Evolutionary conservation across 768 basidiomycete genomes (phyloP).

Genomic region (Mycena maculata): DNA sequence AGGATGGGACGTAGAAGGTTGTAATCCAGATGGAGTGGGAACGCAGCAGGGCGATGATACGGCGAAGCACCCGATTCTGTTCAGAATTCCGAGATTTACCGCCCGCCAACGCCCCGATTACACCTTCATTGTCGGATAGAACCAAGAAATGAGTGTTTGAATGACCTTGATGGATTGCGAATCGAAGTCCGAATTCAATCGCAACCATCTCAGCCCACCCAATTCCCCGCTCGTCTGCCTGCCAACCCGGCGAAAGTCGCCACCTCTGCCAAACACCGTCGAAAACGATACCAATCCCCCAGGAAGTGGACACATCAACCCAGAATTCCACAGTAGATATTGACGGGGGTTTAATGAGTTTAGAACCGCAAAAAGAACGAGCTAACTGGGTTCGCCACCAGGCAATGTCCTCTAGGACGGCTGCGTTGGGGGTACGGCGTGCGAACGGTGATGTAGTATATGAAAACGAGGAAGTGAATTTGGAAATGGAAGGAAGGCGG

Average conservation of each 20-base stretch:
- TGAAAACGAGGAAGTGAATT: constrained; percentile 42
- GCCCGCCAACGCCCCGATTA: constrained; percentile 41
- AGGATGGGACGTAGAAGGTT: constrained; percentile 42
- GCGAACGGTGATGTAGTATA: constrained; percentile 25
- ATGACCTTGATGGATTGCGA: constrained; percentile 38
- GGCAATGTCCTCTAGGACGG: constrained; percentile 34
- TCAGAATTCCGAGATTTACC: constrained; percentile 42
- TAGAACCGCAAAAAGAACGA: constrained; percentile 7
- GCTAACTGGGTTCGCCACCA: constrained; percentile 42
- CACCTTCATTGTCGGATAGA: constrained; percentile 45
- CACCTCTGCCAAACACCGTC: constrained; percentile 49
- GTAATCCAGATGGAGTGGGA: constrained; percentile 40
- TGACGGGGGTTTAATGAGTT: constrained; percentile 26
- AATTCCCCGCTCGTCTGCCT: constrained; percentile 42
- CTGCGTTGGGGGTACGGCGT: constrained; percentile 23
- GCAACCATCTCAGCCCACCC: constrained; percentile 58
- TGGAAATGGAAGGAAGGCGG: constrained; percentile 42
- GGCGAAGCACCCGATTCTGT: constrained; percentile 43
- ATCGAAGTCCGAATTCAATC: constrained; percentile 48
- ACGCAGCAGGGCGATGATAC: constrained; percentile 39
- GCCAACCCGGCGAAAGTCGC: constrained; percentile 44
- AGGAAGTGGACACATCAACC: no score
- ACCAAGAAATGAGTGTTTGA: constrained; percentile 40
- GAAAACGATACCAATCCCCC: constrained; percentile 50
- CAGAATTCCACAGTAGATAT: constrained; percentile 26